phyloP scores from a whole-genome alignment of 345 rosid genomes.

The Erodium maritimum region DNA sequence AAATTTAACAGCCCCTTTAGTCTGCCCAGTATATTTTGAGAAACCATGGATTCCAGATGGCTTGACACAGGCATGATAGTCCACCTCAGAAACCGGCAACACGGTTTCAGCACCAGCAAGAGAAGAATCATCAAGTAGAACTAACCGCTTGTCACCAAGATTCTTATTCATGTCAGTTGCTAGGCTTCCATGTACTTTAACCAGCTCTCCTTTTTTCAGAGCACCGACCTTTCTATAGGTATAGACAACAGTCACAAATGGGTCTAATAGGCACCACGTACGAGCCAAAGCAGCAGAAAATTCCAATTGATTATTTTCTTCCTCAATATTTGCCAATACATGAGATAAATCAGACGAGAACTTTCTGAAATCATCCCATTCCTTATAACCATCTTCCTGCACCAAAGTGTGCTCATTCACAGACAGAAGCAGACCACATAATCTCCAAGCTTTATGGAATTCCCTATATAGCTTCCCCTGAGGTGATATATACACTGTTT shows the following conservation, averaged over 20 bases:
- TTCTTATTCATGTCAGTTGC: constrained; percentile 3
- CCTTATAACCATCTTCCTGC: constrained; percentile 31
- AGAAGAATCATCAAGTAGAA: constrained; percentile 17
- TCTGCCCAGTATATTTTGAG: constrained; percentile 16
- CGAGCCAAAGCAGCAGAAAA: constrained; percentile 38
- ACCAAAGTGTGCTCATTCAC: constrained; percentile 27
- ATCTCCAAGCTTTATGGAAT: constrained; percentile 70
- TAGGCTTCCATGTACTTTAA: constrained; percentile 43
- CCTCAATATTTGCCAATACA: constrained; percentile 38
- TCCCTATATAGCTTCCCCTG: constrained; percentile 54
- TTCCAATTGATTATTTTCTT: constrained; percentile 33
- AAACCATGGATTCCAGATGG: constrained; percentile 13
- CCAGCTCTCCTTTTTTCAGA: constrained; percentile 61
- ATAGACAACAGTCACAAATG: constrained; percentile 69
- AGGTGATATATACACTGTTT: constrained; percentile 61
- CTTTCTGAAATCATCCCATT: constrained; percentile 57
- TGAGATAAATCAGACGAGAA: constrained; percentile 60
- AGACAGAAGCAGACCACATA: constrained; percentile 39
- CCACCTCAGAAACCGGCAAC: neutral
- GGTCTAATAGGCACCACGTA: constrained; percentile 70
- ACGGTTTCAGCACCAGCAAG: constrained; percentile 3
- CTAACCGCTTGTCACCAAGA: neutral
- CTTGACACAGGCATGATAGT: neutral
- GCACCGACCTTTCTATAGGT: constrained; percentile 60
- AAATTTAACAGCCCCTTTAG: constrained; percentile 10